A percentile compares a stretch with the other conserved stretches of the same genome.
These are phyloP conservation scores for Styphnolobium japonicum DNA, from an alignment of 306 rosid species.

Conservation along the genomic window DNA sequence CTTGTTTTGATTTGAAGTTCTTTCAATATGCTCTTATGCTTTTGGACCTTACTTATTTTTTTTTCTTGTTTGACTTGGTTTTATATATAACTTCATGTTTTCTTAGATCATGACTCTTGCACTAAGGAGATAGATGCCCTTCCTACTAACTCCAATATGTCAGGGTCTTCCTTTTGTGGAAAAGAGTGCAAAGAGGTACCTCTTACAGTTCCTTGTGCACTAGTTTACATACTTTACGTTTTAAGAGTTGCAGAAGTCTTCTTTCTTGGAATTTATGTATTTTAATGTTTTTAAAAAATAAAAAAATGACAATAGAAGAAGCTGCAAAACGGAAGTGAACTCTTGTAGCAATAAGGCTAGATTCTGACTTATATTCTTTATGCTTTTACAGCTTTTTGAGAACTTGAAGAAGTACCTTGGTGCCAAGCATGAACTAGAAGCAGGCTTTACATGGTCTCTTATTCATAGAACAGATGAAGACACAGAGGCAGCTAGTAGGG, in stretches of 20 bases:
- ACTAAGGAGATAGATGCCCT: slow-evolving; percentile 41
- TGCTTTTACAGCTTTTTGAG: slow-evolving; percentile 67
- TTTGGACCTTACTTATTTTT: neutral
- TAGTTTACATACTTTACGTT: neutral
- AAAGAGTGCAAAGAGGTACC: slow-evolving; percentile 79
- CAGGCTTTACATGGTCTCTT: slow-evolving; percentile 84
- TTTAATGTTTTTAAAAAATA: neutral
- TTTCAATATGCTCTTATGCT: slow-evolving; percentile 9
- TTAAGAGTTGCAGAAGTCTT: neutral
- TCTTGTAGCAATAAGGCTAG: neutral
- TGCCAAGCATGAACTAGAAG: slow-evolving; percentile 75
- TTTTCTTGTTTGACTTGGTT: slow-evolving; percentile 1
- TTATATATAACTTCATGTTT: slow-evolving; percentile 22
- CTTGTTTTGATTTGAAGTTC: slow-evolving; percentile 14
- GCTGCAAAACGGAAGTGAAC: neutral
- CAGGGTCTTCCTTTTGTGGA: slow-evolving; percentile 58
- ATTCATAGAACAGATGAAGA: slow-evolving; percentile 71
- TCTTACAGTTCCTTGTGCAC: neutral
- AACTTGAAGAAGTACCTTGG: slow-evolving; percentile 80
- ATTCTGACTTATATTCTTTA: slow-evolving; percentile 3
- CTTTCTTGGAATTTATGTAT: neutral
- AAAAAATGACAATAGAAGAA: neutral
- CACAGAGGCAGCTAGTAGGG: slow-evolving; percentile 50
- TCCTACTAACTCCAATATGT: slow-evolving; percentile 29
- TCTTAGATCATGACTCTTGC: slow-evolving; percentile 63